Evolutionary conservation across 768 basidiomycete species (phyloP).

Genomic region (Baorangia bicolor): DNA sequence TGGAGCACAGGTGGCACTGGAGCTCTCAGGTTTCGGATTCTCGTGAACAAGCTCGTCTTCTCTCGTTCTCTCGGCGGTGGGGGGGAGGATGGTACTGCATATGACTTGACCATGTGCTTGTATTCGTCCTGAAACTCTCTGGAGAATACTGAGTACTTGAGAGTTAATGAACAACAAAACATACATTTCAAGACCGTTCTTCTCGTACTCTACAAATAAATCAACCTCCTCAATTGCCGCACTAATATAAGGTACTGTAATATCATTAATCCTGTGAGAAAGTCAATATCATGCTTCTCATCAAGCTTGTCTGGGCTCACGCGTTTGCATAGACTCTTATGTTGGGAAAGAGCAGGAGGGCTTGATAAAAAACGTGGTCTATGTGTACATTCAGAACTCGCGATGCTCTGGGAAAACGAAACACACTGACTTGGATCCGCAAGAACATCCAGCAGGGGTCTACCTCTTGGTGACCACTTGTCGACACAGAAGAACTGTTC

Average conservation of each 20-base stretch:
- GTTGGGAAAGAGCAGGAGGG: constrained; percentile 61
- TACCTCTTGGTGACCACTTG: constrained; percentile 65
- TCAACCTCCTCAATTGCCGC: constrained; percentile 70
- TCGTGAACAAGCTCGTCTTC: constrained; percentile 42
- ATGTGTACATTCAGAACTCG: background rate
- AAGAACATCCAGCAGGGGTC: constrained; percentile 72
- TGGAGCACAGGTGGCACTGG: constrained; percentile 60
- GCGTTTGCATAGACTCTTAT: constrained; percentile 82
- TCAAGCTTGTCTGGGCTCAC: constrained; percentile 36
- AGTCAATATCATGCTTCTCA: background rate
- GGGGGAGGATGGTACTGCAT: constrained; percentile 43
- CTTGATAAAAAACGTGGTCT: constrained; percentile 78
- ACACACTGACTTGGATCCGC: constrained; percentile 64
- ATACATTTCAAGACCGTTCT: constrained; percentile 63
- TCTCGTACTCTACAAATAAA: constrained; percentile 55
- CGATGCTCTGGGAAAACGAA: background rate
- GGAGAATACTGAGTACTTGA: constrained; percentile 3
- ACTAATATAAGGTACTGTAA: constrained; percentile 81
- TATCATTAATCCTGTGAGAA: constrained; percentile 58
- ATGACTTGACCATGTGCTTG: constrained; percentile 54
- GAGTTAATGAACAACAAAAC: constrained; percentile 18
- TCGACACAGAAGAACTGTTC: constrained; percentile 76
- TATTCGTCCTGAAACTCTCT: constrained; percentile 62
- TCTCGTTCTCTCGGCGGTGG: constrained; percentile 44
- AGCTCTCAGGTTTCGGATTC: constrained; percentile 38